Percentiles rank a stretch among this genome's conserved stretches.
phyloP scores from a whole-genome alignment of 495 filamentous ascomycete genomes.

The Apiosordaria backusii region DNA sequence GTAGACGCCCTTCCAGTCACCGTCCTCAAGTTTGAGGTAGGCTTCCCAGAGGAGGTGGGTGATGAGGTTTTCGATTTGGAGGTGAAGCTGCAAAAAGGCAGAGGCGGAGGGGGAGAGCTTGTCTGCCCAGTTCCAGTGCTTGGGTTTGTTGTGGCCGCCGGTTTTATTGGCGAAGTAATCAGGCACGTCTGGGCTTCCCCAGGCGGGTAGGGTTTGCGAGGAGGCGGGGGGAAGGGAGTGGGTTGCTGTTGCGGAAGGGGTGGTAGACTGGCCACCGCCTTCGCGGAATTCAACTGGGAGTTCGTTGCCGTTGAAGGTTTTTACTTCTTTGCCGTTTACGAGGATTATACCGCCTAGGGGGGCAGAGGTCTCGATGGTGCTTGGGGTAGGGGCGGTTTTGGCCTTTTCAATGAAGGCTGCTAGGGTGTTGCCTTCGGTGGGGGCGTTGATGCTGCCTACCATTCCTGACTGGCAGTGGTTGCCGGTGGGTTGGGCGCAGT shows the following conservation, averaged over 20 bases:
- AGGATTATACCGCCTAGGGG: constrained; percentile 36
- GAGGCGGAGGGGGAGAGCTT: constrained; percentile 28
- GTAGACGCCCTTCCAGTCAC: constrained; percentile 36
- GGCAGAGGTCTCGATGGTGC: constrained; percentile 37
- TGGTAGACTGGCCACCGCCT: neutral
- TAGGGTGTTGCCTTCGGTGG: constrained; percentile 28
- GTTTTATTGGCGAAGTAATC: constrained; percentile 33
- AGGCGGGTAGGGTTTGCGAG: constrained; percentile 19
- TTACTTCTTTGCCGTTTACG: constrained; percentile 34
- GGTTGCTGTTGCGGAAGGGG: constrained; percentile 15
- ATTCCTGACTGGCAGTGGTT: constrained; percentile 46
- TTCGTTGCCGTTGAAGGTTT: constrained; percentile 27
- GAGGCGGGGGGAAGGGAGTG: constrained; percentile 23
- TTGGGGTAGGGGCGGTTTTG: constrained; percentile 29
- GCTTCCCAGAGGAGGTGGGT: constrained; percentile 33
- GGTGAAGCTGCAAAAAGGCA: constrained; percentile 26
- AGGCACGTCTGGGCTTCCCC: constrained; percentile 21
- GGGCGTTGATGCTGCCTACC: constrained; percentile 43
- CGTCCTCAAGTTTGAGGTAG: constrained; percentile 27
- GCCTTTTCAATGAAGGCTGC: constrained; percentile 37
- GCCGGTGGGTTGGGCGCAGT: constrained; percentile 49
- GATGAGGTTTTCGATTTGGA: constrained; percentile 37
- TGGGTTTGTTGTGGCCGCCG: constrained; percentile 33
- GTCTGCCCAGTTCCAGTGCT: constrained; percentile 35
- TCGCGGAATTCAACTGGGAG: constrained; percentile 18